These are phyloP conservation scores for Mycocentrospora acerina DNA, from an alignment of 2,329 filamentous ascomycete species.

Conservation along the genomic window DNA sequence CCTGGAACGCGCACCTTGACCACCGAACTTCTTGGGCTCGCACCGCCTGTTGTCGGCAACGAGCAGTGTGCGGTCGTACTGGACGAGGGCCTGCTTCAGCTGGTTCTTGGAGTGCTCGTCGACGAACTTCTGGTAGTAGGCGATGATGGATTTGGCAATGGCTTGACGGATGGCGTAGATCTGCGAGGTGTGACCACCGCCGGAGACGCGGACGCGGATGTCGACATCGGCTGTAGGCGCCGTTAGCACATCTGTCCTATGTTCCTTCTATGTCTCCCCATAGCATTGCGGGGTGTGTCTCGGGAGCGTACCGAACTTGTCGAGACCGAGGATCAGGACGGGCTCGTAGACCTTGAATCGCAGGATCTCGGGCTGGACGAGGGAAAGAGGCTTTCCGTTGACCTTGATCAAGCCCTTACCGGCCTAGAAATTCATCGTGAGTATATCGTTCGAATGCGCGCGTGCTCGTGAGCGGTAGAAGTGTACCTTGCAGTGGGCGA, in stretches of 20 bases:
- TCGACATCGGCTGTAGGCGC: constrained; percentile 69
- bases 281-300: background rate
- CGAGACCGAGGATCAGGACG: constrained; percentile 91
- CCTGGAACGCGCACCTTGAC: constrained; percentile 89
- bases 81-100: constrained; percentile 93
- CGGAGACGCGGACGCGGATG: constrained; percentile 93
- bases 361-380: constrained; percentile 94
- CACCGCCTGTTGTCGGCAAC: constrained; percentile 98
- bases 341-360: constrained; percentile 99
- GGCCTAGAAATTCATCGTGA: constrained; percentile 50
- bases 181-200: constrained; percentile 97
- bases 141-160: constrained; percentile 93
- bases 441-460: constrained; percentile 26
- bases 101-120: constrained; percentile 99
- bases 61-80: constrained; percentile 95
- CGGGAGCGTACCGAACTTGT: constrained; percentile 74
- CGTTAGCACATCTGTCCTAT: constrained; percentile 13
- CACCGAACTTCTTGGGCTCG: constrained; percentile 98
- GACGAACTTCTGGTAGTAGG: constrained; percentile 99
- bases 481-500: constrained; percentile 89
- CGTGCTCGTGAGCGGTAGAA: constrained; percentile 22
- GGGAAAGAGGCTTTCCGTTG: constrained; percentile 92
- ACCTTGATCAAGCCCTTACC: constrained; percentile 95
- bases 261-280: constrained; percentile 16
- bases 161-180: constrained; percentile 99